Percentiles rank a stretch among this genome's conserved stretches.
phyloP scores from a whole-genome alignment of 1,284 basidiomycete species.

The Sutorius eximius region DNA sequence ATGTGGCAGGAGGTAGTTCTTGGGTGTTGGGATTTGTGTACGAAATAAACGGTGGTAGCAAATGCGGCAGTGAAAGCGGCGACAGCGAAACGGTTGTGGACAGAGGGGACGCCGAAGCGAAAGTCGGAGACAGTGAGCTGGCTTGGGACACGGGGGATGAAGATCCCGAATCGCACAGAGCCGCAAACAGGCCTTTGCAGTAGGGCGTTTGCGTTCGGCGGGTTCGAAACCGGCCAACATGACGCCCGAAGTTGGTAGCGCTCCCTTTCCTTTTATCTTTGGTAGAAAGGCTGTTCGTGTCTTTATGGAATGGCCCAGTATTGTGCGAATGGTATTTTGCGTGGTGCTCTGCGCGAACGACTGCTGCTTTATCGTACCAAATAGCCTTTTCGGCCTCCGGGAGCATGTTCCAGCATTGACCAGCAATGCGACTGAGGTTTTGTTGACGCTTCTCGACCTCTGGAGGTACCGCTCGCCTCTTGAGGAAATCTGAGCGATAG shows the following conservation, averaged over 20 bases:
- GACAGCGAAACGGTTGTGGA: conserved; percentile 9
- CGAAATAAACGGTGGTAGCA: conserved; percentile 10
- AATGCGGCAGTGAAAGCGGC: conserved; percentile 7
- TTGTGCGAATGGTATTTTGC: conserved; percentile 46
- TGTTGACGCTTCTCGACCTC: conserved; percentile 52
- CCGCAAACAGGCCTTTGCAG: conserved; percentile 14
- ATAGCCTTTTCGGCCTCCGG: conserved; percentile 39
- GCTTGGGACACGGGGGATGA: background rate
- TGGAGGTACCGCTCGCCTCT: conserved; percentile 38
- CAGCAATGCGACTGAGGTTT: conserved; percentile 57
- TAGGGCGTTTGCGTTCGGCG: conserved; percentile 5
- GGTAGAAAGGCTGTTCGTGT: conserved; percentile 6
- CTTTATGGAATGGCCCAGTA: conserved; percentile 44
- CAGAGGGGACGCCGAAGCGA: background rate
- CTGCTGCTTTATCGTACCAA: conserved; percentile 47
- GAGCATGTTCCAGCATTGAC: conserved; percentile 53
- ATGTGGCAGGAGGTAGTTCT: background rate
- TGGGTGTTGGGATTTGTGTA: background rate
- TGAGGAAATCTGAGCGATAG: conserved; percentile 73
- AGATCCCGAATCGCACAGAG: background rate
- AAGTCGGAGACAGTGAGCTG: conserved; percentile 1
- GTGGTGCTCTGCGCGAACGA: conserved; percentile 39
- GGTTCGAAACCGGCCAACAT: conserved; percentile 1
- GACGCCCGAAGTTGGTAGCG: background rate
- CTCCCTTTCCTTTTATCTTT: conserved; percentile 5